Evolutionary conservation across 139 green algal genomes (phyloP).

Genomic region (Picochlorum sp.): DNA sequence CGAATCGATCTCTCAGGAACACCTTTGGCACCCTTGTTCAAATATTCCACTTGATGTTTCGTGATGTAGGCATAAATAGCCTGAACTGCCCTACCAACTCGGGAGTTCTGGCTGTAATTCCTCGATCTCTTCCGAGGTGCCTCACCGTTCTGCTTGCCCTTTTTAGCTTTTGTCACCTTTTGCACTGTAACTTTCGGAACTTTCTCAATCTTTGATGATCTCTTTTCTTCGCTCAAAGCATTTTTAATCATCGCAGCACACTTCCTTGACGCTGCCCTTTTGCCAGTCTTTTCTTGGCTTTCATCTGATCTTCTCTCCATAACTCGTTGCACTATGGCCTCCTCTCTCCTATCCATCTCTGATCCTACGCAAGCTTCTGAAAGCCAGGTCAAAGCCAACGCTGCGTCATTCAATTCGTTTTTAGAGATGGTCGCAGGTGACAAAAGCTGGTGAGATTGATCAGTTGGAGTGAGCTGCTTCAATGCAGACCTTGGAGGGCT

Average conservation of each 20-base stretch:
- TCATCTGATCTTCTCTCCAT: neutral
- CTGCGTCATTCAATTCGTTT: conserved; percentile 12
- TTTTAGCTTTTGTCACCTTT: neutral
- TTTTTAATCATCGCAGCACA: conserved; percentile 4
- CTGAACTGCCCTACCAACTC: conserved; percentile 16
- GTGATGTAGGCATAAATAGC: conserved; percentile 21
- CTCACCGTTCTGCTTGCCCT: neutral
- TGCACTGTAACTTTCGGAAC: neutral
- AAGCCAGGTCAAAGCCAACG: conserved; percentile 11
- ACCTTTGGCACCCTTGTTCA: neutral
- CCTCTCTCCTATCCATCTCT: neutral
- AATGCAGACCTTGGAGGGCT: neutral
- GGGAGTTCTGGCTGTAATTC: conserved; percentile 18
- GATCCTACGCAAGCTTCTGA: neutral
- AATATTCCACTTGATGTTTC: conserved; percentile 14
- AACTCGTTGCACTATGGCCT: neutral
- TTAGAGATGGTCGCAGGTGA: conserved; percentile 2
- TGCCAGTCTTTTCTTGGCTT: neutral
- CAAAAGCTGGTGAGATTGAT: neutral
- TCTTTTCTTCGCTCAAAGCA: neutral
- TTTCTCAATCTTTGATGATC: neutral
- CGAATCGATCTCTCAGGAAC: conserved; percentile 26
- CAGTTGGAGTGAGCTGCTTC: neutral
- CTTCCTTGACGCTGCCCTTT: neutral
- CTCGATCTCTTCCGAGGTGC: neutral